Evolutionary conservation across 352 stramenopile genomes (phyloP).

Genomic region (Globisporangium uncinulatum): DNA sequence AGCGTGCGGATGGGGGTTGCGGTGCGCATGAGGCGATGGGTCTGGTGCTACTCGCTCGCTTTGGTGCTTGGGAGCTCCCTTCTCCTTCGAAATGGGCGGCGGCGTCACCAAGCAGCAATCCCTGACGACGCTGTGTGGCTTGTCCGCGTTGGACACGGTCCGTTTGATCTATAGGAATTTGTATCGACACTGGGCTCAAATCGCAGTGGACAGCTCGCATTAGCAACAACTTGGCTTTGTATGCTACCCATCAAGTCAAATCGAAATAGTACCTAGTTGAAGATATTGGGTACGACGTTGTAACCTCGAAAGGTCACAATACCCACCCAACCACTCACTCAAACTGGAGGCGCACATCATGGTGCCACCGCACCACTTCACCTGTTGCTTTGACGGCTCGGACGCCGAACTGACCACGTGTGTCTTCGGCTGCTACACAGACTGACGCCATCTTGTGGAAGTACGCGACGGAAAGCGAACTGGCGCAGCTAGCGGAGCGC

Average conservation of each 20-base stretch:
- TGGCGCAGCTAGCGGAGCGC: conserved; percentile 27
- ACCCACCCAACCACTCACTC: no score
- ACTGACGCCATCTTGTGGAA: conserved; percentile 63
- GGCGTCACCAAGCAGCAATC: conserved; percentile 14
- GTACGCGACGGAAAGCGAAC: conserved; percentile 30
- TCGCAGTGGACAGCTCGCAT: no score
- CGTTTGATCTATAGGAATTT: neutral
- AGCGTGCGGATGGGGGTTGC: conserved; percentile 11
- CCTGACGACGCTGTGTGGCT: neutral
- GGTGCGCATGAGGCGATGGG: conserved; percentile 7
- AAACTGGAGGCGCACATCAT: no score
- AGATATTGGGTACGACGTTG: no score
- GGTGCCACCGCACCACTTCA: neutral
- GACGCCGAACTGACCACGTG: neutral
- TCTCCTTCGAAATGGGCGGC: conserved; percentile 4
- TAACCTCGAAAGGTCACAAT: no score
- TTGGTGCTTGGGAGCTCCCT: neutral
- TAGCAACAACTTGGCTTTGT: no score
- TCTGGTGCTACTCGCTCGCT: conserved; percentile 9
- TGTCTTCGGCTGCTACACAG: conserved; percentile 8
- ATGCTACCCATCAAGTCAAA: no score
- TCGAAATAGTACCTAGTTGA: no score
- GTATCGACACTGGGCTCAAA: neutral
- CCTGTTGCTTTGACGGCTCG: neutral
- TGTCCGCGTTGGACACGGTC: neutral